Conservation (phyloP, 2,329 filamentous ascomycete species). For the Corynespora cassiicola region DNA sequence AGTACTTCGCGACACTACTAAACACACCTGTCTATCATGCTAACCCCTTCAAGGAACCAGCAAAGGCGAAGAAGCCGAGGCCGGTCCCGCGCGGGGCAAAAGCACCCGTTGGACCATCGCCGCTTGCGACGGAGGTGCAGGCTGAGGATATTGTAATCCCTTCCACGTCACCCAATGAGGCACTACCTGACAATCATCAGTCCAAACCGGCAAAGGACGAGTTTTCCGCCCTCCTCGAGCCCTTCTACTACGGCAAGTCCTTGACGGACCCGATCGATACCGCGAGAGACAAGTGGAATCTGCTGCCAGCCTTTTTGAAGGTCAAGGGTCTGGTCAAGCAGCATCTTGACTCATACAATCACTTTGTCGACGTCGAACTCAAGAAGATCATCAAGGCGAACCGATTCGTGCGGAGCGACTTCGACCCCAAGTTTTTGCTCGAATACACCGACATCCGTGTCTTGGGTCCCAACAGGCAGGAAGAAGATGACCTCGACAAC, state of each 20-base stretch:
- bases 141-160: slow-evolving; percentile 16
- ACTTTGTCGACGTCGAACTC: slow-evolving; percentile 94
- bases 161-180: too few species aligned
- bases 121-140: slow-evolving; percentile 9
- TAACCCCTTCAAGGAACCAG: slow-evolving; percentile 29
- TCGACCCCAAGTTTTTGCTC: slow-evolving; percentile 90
- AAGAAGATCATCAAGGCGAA: slow-evolving; percentile 97
- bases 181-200: too few species aligned
- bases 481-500: slow-evolving; percentile 67
- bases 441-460: slow-evolving; percentile 91
- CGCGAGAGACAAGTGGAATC: slow-evolving; percentile 90
- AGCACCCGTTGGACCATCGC: slow-evolving; percentile 25
- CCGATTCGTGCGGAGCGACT: slow-evolving; percentile 85
- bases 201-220: too few species aligned
- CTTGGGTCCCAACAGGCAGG: slow-evolving; percentile 78
- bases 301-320: slow-evolving; percentile 96
- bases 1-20: background rate
- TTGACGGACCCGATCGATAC: slow-evolving; percentile 74
- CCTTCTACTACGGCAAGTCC: slow-evolving; percentile 73
- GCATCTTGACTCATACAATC: slow-evolving; percentile 98
- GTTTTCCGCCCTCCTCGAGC: slow-evolving; percentile 70
- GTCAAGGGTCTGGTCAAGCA: slow-evolving; percentile 97
- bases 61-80: slow-evolving; percentile 32
- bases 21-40: background rate
- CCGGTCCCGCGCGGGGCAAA: slow-evolving; percentile 40